A percentile compares a stretch with the other conserved stretches of the same genome.
These are phyloP conservation scores for Suhomyces xylopsoci DNA, from an alignment of 805 yeast species.

Conservation along the genomic window DNA sequence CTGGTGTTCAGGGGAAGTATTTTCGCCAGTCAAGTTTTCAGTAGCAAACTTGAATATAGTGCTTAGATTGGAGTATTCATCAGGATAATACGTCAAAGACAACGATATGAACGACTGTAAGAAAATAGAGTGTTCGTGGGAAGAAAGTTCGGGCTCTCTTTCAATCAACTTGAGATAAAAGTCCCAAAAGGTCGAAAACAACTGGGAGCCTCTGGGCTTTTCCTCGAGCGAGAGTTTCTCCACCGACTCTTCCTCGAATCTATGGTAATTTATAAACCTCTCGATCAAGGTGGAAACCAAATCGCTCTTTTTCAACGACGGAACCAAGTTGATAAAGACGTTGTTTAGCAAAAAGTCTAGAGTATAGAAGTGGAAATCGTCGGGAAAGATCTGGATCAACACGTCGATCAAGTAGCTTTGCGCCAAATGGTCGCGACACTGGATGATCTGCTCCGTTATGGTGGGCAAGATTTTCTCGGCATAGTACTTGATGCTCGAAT, in stretches of 20 bases:
- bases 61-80: constrained; percentile 58
- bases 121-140: constrained; percentile 62
- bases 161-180: constrained; percentile 57
- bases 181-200: constrained; percentile 65
- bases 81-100: constrained; percentile 64
- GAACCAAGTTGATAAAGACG: constrained; percentile 64
- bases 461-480: constrained; percentile 65
- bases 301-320: constrained; percentile 64
- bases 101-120: constrained; percentile 64
- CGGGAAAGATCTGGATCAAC: constrained; percentile 91
- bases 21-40: constrained; percentile 27
- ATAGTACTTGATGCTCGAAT: constrained; percentile 31
- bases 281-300: constrained; percentile 70
- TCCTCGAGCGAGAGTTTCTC: constrained; percentile 9
- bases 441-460: constrained; percentile 84
- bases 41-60: constrained; percentile 56
- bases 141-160: constrained; percentile 60
- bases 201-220: constrained; percentile 6
- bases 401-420: constrained; percentile 92
- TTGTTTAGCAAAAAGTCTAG: constrained; percentile 58
- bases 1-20: constrained; percentile 10
- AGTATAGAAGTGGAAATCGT: constrained; percentile 79
- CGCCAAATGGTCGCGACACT: constrained; percentile 87
- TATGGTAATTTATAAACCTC: constrained; percentile 55
- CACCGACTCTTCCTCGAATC: constrained; percentile 26